A percentile compares a stretch with the other conserved stretches of the same genome.
These are phyloP conservation scores for Chaetomium cochliodes DNA, from an alignment of 495 filamentous ascomycete species.

Conservation along the genomic window DNA sequence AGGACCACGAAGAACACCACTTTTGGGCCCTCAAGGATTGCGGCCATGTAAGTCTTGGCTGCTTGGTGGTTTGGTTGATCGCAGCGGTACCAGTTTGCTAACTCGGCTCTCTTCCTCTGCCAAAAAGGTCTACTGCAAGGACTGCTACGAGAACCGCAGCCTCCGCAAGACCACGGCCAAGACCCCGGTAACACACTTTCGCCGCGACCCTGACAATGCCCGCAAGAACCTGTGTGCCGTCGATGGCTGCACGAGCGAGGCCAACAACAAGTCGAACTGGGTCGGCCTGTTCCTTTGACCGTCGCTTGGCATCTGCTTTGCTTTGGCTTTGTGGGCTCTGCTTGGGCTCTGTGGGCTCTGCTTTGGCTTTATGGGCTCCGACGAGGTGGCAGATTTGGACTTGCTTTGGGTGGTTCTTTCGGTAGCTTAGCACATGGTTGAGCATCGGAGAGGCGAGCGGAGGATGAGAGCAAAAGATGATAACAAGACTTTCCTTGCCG, in stretches of 20 bases:
- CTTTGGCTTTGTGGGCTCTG: too few relatives aligned
- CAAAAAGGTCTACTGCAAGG: slow-evolving; percentile 47
- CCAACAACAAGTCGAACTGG: slow-evolving; percentile 41
- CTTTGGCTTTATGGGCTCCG: background rate
- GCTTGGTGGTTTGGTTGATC: background rate
- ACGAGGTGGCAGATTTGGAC: background rate
- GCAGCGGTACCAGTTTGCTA: too few relatives aligned
- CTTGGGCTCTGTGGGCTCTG: too few relatives aligned
- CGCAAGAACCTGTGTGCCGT: slow-evolving; percentile 43
- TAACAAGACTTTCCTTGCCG: background rate
- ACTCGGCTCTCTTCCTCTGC: slow-evolving; percentile 1
- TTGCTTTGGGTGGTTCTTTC: background rate
- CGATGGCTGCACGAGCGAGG: slow-evolving; percentile 44
- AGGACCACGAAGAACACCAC: slow-evolving; percentile 48
- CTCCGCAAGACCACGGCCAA: slow-evolving; percentile 25
- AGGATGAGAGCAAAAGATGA: background rate
- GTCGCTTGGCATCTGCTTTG: background rate
- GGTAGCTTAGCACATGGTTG: background rate
- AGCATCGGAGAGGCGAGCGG: too few relatives aligned
- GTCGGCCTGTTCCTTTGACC: slow-evolving; percentile 49
- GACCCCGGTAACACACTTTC: slow-evolving; percentile 32
- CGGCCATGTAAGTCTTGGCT: slow-evolving; percentile 49
- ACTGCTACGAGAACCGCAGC: slow-evolving; percentile 41
- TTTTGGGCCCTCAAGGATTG: slow-evolving; percentile 53
- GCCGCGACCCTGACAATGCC: slow-evolving; percentile 5